Conservation (phyloP, 1,284 basidiomycete species). For the Apiotrichum porosum region DNA sequence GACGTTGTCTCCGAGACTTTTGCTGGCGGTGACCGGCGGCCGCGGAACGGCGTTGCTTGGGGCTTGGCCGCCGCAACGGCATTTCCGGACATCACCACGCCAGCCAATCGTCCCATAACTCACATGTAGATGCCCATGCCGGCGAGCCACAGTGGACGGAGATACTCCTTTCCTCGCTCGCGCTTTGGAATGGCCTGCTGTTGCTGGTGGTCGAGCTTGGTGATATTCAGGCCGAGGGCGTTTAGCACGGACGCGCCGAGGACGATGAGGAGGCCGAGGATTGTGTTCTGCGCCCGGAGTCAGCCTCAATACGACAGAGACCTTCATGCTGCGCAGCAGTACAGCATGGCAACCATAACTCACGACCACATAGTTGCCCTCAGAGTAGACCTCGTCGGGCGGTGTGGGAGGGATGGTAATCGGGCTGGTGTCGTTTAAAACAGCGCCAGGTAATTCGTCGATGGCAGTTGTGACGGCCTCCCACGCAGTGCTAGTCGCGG, state of each 20-base stretch:
- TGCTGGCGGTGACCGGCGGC: no score
- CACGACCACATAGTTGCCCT: conserved; percentile 27
- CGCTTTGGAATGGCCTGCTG: conserved; percentile 40
- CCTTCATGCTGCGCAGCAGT: no score
- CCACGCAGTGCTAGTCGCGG: conserved; percentile 9
- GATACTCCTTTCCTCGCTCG: conserved; percentile 39
- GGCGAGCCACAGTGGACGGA: conserved; percentile 45
- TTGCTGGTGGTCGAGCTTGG: conserved; percentile 47
- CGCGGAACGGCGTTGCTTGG: no score
- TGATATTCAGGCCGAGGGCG: conserved; percentile 48
- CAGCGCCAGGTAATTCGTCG: background rate
- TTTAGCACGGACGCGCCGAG: conserved; percentile 43
- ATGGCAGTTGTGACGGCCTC: conserved; percentile 12
- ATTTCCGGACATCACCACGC: no score
- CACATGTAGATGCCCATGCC: conserved; percentile 50
- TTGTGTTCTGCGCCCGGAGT: conserved; percentile 39
- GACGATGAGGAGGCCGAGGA: conserved; percentile 49
- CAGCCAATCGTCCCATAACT: conserved; percentile 8
- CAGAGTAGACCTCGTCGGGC: conserved; percentile 9
- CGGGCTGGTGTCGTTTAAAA: background rate
- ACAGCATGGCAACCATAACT: background rate
- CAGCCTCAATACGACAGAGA: background rate
- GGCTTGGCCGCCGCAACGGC: no score
- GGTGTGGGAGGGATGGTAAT: background rate
- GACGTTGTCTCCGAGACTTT: background rate